phyloP scores from a whole-genome alignment of 2,329 filamentous ascomycete genomes.

The Trichoderma afroharzianum region DNA sequence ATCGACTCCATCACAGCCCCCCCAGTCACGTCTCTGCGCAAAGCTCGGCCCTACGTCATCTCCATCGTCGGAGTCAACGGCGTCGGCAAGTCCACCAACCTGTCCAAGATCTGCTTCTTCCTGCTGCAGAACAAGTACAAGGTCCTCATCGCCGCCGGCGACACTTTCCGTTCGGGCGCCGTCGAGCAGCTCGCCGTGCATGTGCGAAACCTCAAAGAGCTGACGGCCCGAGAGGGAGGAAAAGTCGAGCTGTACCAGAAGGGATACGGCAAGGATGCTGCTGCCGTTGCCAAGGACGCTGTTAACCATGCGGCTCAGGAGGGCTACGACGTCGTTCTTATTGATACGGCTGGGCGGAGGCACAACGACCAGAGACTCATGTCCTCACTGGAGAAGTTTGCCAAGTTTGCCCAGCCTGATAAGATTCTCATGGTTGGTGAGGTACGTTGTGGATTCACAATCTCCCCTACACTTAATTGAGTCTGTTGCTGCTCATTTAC shows the following conservation, averaged over 20 bases:
- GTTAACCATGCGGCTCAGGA: constrained; percentile 74
- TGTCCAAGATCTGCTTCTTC: constrained; percentile 98
- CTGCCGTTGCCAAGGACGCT: constrained; percentile 90
- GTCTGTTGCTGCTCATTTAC: neutral
- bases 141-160: constrained; percentile 88
- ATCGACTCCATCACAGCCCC: constrained; percentile 76
- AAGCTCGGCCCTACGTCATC: constrained; percentile 85
- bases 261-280: constrained; percentile 96
- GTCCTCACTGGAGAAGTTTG: constrained; percentile 96
- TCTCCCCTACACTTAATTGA: neutral
- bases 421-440: constrained; percentile 95
- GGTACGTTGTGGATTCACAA: constrained; percentile 29
- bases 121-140: constrained; percentile 95
- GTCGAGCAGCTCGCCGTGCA: constrained; percentile 97
- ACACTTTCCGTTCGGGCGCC: constrained; percentile 95
- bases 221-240: constrained; percentile 78
- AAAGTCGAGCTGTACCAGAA: constrained; percentile 91
- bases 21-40: constrained; percentile 57
- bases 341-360: constrained; percentile 90
- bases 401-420: constrained; percentile 90
- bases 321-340: constrained; percentile 87
- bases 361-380: constrained; percentile 96
- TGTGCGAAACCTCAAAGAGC: constrained; percentile 86
- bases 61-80: constrained; percentile 98
- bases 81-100: constrained; percentile 95